phyloP scores from a whole-genome alignment of 768 basidiomycete species.

The Pulveroboletus ravenelii region DNA sequence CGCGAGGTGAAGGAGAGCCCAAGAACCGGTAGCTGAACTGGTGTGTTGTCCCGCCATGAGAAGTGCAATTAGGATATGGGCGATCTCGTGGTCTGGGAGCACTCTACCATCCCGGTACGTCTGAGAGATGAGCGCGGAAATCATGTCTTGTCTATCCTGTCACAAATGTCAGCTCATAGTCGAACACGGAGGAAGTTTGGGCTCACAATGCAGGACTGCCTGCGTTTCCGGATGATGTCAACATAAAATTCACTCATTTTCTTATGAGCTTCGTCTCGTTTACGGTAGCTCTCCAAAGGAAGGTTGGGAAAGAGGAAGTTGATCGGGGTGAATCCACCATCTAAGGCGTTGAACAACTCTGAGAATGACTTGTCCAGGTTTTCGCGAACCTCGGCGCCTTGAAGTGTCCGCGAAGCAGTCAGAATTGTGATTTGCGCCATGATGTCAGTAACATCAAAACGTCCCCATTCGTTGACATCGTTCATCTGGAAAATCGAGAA shows the following conservation, averaged over 20 bases:
- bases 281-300: constrained; percentile 85
- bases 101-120: constrained; percentile 75
- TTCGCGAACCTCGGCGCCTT: constrained; percentile 84
- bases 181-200: neutral
- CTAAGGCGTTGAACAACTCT: constrained; percentile 78
- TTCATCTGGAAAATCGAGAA: constrained; percentile 62
- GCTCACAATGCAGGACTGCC: constrained; percentile 42
- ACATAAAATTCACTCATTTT: constrained; percentile 95
- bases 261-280: constrained; percentile 83
- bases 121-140: constrained; percentile 78
- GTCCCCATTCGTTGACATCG: constrained; percentile 72
- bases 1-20: constrained; percentile 87
- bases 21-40: constrained; percentile 86
- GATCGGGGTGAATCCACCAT: constrained; percentile 93
- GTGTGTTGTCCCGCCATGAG: constrained; percentile 99
- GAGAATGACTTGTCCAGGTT: constrained; percentile 82
- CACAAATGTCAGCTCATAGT: constrained; percentile 1
- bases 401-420: constrained; percentile 89
- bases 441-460: constrained; percentile 66
- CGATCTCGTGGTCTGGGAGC: constrained; percentile 86
- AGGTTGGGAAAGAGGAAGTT: constrained; percentile 95
- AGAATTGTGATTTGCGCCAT: constrained; percentile 90
- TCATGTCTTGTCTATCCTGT: constrained; percentile 86
- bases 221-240: constrained; percentile 74
- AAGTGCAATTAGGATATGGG: constrained; percentile 97